Evolutionary conservation across 371 early-diverging fungal genomes (phyloP), one percentile per base, ranked within the genome.

Genomic region (Haplosporangium sp.): DNA sequence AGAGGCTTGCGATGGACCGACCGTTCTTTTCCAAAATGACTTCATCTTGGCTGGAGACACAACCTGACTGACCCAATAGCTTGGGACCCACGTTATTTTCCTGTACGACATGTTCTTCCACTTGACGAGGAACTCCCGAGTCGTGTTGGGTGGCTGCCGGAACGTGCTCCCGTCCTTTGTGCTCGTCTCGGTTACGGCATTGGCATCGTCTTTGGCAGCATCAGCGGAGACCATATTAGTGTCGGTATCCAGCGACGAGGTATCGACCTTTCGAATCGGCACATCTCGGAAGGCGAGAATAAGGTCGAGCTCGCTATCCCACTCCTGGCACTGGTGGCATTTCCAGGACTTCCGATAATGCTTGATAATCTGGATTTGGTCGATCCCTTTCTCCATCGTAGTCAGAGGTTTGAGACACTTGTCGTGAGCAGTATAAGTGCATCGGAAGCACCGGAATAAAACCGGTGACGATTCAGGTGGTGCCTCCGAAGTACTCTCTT

Each of bases 11-110:
- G 68, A 37, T 42, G 70, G 46, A 23, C 65, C 47, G 48, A 43
- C 23, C 14, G 53, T 41, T 73, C 51, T 48, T 62, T 70, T 65
- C 81, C 75, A 59, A 54, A 52, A 76, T 16, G 82, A 81, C 50
- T 74, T 71, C 29, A 69, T 60, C 57, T 77, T 77, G 43, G 72
- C 62, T 1, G 57, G 43, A 0, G 82, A 52, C 10, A 67, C 59
- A 8, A 70, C 70, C 13, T 73, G 63, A 14, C 68, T 64, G 14
- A 85, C 60, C 86, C 87, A 89, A 38, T 64, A 70, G 10, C 67
- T 65, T n/a, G 86, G 74, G 8, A 90, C 89, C 92, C 92, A 91
- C 16, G 71, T 72, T 7, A 85, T 59, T 59, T 88, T 86, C 13
- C 88, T 81, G 59, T 87, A 89, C 1, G 89, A 87, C 38, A 69